Evolutionary conservation across 306 rosid genomes (phyloP).

Genomic region (Leucaena leucocephala): DNA sequence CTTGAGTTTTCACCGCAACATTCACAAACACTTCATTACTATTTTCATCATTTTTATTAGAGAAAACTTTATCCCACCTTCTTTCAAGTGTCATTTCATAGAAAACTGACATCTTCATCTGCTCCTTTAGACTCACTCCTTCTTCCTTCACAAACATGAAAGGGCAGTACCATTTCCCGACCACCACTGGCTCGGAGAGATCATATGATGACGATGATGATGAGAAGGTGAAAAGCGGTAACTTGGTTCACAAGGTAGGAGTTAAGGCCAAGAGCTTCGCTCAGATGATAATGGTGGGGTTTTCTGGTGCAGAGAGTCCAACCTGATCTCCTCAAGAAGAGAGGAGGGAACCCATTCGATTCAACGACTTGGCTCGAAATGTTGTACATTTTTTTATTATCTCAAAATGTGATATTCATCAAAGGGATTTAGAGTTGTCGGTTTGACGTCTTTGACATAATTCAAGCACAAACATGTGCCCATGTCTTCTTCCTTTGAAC

Average conservation of each 20-base stretch:
- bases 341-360: slow-evolving; percentile 50
- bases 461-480: slow-evolving; percentile 28
- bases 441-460: slow-evolving; percentile 25
- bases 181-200: slow-evolving; percentile 29
- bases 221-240: slow-evolving; percentile 44
- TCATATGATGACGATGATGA: background rate
- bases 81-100: background rate
- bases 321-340: slow-evolving; percentile 26
- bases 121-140: background rate
- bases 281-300: slow-evolving; percentile 27
- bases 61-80: background rate
- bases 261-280: slow-evolving; percentile 54
- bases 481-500: slow-evolving; percentile 47
- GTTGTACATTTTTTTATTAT: background rate
- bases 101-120: slow-evolving; percentile 1
- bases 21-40: background rate
- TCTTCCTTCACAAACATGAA: slow-evolving; percentile 2
- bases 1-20: background rate
- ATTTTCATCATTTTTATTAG: background rate
- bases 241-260: slow-evolving; percentile 31
- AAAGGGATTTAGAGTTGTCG: slow-evolving; percentile 38
- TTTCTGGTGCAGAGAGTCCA: slow-evolving; percentile 30
- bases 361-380: slow-evolving; percentile 49
- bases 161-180: slow-evolving; percentile 60
- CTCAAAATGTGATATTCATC: slow-evolving; percentile 39